phyloP scores from a whole-genome alignment of 495 filamentous ascomycete genomes.

The Lindgomyces ingoldianus region DNA sequence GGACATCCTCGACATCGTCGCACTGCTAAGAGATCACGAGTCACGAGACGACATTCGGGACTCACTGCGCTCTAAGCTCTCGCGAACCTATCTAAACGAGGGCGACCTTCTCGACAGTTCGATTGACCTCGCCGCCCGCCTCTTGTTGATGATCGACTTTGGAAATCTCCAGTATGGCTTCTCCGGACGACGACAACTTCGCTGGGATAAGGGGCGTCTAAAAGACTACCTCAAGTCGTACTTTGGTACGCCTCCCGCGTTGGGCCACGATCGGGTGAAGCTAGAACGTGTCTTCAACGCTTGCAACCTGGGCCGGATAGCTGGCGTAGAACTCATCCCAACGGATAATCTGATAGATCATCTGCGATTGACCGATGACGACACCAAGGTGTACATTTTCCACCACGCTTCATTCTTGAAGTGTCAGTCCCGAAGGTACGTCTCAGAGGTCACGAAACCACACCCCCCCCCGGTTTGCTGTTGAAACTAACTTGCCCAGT shows the following conservation, averaged over 20 bases:
- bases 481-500: conserved; percentile 10
- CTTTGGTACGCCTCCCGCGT: not conserved
- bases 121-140: conserved; percentile 20
- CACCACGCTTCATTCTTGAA: conserved; percentile 49
- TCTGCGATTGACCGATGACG: conserved; percentile 47
- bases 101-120: conserved; percentile 16
- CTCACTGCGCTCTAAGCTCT: not conserved
- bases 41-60: not conserved
- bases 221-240: conserved; percentile 9
- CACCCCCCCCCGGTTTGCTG: too few species aligned
- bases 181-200: not conserved
- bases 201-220: not conserved
- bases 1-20: conserved; percentile 13
- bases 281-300: conserved; percentile 39
- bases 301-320: conserved; percentile 42
- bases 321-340: conserved; percentile 46
- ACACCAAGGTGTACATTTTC: conserved; percentile 48
- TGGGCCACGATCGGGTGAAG: not conserved
- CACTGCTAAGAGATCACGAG: not conserved
- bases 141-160: conserved; percentile 27
- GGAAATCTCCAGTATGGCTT: conserved; percentile 18
- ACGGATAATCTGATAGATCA: conserved; percentile 53
- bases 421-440: conserved; percentile 22
- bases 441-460: not conserved
- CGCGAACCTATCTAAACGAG: not conserved